These are phyloP conservation scores for Glycyrrhiza uralensis DNA, from an alignment of 306 rosid species.

Conservation along the genomic window DNA sequence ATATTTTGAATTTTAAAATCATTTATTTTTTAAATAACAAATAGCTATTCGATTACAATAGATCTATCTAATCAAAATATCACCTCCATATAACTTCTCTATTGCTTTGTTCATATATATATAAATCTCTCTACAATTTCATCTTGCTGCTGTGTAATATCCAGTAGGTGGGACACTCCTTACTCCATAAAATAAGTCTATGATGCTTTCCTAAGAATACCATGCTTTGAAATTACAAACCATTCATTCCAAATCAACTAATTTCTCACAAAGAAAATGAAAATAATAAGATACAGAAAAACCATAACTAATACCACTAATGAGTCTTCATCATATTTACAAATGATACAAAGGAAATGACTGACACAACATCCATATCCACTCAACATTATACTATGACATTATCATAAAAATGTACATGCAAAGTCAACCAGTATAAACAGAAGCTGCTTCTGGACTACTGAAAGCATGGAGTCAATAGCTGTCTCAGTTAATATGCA, in stretches of 20 bases:
- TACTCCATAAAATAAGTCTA: background rate
- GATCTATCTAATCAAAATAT: background rate
- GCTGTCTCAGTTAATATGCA: slow-evolving; percentile 12
- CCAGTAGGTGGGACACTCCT: background rate
- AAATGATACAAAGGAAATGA: background rate
- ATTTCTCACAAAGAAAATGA: background rate
- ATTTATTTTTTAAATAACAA: background rate
- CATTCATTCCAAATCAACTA: background rate
- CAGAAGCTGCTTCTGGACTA: background rate
- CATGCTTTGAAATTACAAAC: background rate
- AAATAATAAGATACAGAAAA: background rate
- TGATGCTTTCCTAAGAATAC: background rate
- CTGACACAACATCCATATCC: background rate
- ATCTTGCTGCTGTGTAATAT: no score
- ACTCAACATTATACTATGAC: background rate
- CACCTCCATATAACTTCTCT: slow-evolving; percentile 61
- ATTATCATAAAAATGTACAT: background rate
- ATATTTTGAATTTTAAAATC: background rate
- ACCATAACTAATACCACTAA: background rate
- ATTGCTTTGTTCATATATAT: no score
- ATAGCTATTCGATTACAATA: background rate
- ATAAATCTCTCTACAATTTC: no score
- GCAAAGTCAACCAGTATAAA: background rate
- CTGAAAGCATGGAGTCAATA: no score
- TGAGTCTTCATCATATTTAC: background rate